Base-by-base conservation (phyloP, 495 filamentous ascomycete genomes). In the Daldinia caldariorum region DNA sequence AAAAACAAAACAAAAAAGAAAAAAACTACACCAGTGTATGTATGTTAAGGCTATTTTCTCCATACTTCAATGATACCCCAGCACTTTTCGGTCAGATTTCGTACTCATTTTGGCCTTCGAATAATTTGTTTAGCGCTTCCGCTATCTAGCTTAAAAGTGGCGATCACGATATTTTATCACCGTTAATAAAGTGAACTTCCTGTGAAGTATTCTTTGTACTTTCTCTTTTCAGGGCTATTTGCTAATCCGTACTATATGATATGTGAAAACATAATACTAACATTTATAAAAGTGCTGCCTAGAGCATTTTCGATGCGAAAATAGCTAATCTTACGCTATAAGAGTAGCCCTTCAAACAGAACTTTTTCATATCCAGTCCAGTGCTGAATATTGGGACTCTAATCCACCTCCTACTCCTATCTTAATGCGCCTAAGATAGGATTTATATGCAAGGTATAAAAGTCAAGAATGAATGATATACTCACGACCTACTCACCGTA, bases 31-130 rank as follows among this genome's bases (percentile, higher is more conserved):
- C 3, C 26, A 26, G 26, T 53, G 14, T 12, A 56, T 18, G 38
- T 45, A 57, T 32, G 37, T 58, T 58, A 64, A 18, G 55, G 49
- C 37, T 63, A 31, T 64, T 50, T 58, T 64, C 69, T 72, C 38
- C 16, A 59, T 61, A 72, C 50, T 57, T 63, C 12, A 72, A 72
- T 68, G 69, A 72, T 72, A 72, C 69, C 69, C 69, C 38, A 43
- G 26, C 55, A 29, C 22, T 63, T 59, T 61, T 56, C 31, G 26
- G 26, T 32, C 14, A 16, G 4, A 53, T 53, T 31, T 20, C 12
- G 14, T 16, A 53, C 18, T 0, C 18, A 8, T 47, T 53, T 31
- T 16, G 10, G 5, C 13, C 7, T 32, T 32, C 9, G 12, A 31
- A 31, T 12, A 8, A 14, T 31, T 26, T 47, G 4, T 12, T 13